Evolutionary conservation across 2,329 filamentous ascomycete genomes (phyloP).

Genomic region (Pseudocercospora ulei): DNA sequence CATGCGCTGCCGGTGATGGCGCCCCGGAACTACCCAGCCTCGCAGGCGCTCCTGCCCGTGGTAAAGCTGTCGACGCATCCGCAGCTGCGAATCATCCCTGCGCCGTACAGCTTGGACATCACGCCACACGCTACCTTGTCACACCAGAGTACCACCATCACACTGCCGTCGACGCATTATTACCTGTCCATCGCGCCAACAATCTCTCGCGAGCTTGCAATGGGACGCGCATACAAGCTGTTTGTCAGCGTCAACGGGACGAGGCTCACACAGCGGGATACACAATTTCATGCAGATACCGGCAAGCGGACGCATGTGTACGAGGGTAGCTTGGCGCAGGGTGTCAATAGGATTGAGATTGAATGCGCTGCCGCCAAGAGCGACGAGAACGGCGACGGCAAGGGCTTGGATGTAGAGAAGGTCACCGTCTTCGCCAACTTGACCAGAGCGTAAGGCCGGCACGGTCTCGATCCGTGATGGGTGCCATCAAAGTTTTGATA

Average conservation of each 20-base stretch:
- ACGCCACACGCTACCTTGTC: conserved; percentile 55
- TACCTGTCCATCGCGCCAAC: conserved; percentile 62
- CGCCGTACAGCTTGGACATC: conserved; percentile 55
- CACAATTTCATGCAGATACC: conserved; percentile 34
- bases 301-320: conserved; percentile 55
- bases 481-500: not conserved
- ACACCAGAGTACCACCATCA: conserved; percentile 63
- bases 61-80: conserved; percentile 61
- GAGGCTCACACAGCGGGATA: conserved; percentile 46
- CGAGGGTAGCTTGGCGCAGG: conserved; percentile 60
- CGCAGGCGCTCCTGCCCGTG: conserved; percentile 57
- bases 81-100: conserved; percentile 46
- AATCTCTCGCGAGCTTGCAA: conserved; percentile 49
- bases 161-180: conserved; percentile 56
- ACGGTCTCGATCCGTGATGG: not conserved
- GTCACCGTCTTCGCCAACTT: conserved; percentile 67
- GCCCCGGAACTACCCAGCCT: conserved; percentile 32
- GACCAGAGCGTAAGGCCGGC: conserved; percentile 35
- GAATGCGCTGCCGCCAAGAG: conserved; percentile 58
- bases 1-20: conserved; percentile 35
- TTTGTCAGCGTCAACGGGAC: conserved; percentile 63
- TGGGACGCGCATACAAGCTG: conserved; percentile 63
- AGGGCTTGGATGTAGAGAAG: conserved; percentile 60
- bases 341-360: conserved; percentile 68
- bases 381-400: conserved; percentile 28